Base-by-base conservation (phyloP, 495 filamentous ascomycete genomes). In the Aspergillus cristatus region DNA sequence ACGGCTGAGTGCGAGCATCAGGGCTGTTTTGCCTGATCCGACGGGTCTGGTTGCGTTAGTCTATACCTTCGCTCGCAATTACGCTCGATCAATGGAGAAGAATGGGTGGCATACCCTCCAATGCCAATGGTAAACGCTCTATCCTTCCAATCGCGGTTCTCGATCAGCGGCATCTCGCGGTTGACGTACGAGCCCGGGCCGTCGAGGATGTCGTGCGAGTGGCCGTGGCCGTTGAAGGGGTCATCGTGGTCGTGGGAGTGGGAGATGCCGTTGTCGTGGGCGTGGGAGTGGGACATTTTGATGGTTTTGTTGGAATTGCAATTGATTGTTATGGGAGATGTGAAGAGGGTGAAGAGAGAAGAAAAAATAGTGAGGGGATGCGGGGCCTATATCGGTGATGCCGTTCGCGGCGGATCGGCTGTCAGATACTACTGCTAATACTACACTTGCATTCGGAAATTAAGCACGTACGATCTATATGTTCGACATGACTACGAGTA, bases 121-220 rank as follows among this genome's bases (percentile, higher is more conserved):
- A 97, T 97, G 16, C 91, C 91, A 42, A 97, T 69, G 13, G 91
- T 97, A 48, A 94, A 98, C 14, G 90, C 90, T 18, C 91, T 71
- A 46, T 95, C 88, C 28, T 74, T 73, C 87, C 88, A 98, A 60
- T 88, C 71, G 30, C 91, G 72, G 16, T 86, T 86, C 44, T 94
- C 81, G 43, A 87, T 74, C 34, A 98, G 77, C 22, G 88, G 90
- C 81, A 90, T 86, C 68, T 97, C 91, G n/a, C 90, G 81, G 41
- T 79, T 81, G 6, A 87, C 58, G 61, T 81, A 97, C 39, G 84
- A 90, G 29, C 91, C 91, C 2, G 91, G 91, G 0, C 91, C 90
- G 56, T 90, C 84, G 54, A 95, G 82, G 55, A 96, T 87, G 66
- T 96, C 91, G 60, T 97, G 91, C 2, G 78, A 80, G 70, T 98